phyloP scores from a whole-genome alignment of 1,139 yeast genomes.

The Geotrichum restrictum region DNA sequence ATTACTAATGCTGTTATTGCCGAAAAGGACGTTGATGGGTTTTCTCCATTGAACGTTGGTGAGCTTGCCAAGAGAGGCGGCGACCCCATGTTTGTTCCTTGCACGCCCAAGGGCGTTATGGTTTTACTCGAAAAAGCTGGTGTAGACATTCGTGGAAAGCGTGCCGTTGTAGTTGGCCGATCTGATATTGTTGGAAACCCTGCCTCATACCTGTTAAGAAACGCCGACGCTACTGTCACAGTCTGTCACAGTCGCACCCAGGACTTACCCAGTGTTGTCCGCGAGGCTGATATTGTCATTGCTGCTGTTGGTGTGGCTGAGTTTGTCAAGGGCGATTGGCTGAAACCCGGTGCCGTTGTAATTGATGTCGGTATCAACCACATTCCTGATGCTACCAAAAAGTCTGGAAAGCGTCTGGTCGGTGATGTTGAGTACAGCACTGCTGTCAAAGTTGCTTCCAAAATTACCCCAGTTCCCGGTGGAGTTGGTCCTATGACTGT shows the following conservation, averaged over 20 bases:
- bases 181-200: conserved; percentile 97
- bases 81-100: conserved; percentile 78
- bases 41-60: conserved; percentile 85
- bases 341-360: conserved; percentile 77
- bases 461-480: conserved; percentile 96
- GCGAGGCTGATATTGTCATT: conserved; percentile 81
- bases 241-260: conserved; percentile 74
- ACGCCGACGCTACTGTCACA: conserved; percentile 82
- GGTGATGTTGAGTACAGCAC: conserved; percentile 88
- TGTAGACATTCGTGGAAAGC: conserved; percentile 65
- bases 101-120: conserved; percentile 95
- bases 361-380: conserved; percentile 97
- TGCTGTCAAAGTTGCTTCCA: conserved; percentile 62
- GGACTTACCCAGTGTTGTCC: conserved; percentile 56
- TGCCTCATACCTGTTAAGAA: conserved; percentile 73
- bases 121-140: conserved; percentile 63
- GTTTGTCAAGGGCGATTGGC: conserved; percentile 84
- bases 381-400: conserved; percentile 67
- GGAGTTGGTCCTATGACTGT: conserved; percentile 99
- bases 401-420: conserved; percentile 80
- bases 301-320: conserved; percentile 86
- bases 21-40: conserved; percentile 93
- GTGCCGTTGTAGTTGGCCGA: conserved; percentile 94
- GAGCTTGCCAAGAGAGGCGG: conserved; percentile 90
- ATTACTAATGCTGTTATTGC: conserved; percentile 75